Evolutionary conservation across 345 rosid species (phyloP), one percentile per base, ranked within the genome.

Genomic region (Brassica carinata): DNA sequence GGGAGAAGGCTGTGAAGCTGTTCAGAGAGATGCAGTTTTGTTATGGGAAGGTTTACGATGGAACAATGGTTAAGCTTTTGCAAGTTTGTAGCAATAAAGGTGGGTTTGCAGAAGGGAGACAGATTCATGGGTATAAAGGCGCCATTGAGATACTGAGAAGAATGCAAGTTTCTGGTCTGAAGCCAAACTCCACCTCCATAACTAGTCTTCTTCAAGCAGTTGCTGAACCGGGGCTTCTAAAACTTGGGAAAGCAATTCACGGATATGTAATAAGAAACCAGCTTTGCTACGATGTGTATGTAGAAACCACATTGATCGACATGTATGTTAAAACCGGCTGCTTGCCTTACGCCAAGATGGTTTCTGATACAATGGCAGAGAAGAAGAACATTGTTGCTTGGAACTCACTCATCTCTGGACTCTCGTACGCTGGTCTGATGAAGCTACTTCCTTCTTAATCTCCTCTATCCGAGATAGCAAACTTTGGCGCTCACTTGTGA

Each of bases 111-210:
- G 81, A 85, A 87, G 98, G 97, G 71, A 87, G 84, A 88, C 90
- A 94, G 80, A 83, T 94, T 79, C 97, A 94, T 81, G 97, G 90
- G 83, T n/a, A n/a, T n/a, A n/a, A n/a, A n/a, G n/a, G 79, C 45
- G 83, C 79, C 64, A 40, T 77, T 34, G 68, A 23, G 4, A 19
- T 85, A 23, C 65, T 82, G 45, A 69, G 51, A 64, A 77, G 71
- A 58, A 76, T 85, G 74, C 57, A 72, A 45, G 70, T 30, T 18
- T n/a, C 67, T 62, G 85, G 85, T 67, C 74, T 87, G 83, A 87
- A 82, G 81, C 94, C 92, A 65, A 88, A 86, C 83, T 67, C 90
- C 0, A 83, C 84, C 83, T 89, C 97, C 48, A 53, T 89, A 23
- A 86, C 78, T 68, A 82, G 84, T 81, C 84, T 86, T 83, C 90